Evolutionary conservation across 371 early-diverging fungal genomes (phyloP), one percentile per base, ranked within the genome.

Genomic region (Dinochytrium kinnereticum): DNA sequence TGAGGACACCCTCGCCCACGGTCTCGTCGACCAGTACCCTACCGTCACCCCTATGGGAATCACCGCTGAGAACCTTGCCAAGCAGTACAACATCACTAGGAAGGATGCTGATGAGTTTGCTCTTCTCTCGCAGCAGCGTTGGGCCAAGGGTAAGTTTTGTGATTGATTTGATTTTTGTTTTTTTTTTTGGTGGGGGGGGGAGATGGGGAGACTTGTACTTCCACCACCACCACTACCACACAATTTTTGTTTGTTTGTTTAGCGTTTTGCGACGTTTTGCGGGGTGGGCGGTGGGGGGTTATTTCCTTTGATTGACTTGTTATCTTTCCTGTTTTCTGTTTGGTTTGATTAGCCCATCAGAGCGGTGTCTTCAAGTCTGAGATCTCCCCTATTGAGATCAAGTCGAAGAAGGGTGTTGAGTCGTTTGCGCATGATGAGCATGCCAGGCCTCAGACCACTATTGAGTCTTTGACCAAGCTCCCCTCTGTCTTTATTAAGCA

Each of bases 11-110:
- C 81, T 97, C 53, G 92, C 94, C 76, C 87, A 93, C 39, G 91
- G 91, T 13, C 84, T 98, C 72, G 89, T 93, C 24, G 98, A 97
- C 86, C 90, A 90, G 72, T 95, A 90, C 82, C 96, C 97, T 21
- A 88, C 79, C 38, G 86, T 87, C 51, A 90, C 91, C 1, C 96
- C 96, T 21, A 98, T 99, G 97, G 98, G 95, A 65, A 93, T 96
- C 78, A 97, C 98, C 13, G 95, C 97, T 72, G 99, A 99, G 85
- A 95, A 96, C 74, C 85, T 97, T 70, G 96, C 91, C n/a, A 86
- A 89, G 39, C 81, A 94, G 84, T 93, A 95, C 87, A 81, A 84
- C 64, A 89, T 99, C 68, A 87, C 92, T 2, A 91, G 96, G 39
- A 81, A 89, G 70, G 90, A 93, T n/a, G 93, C 93, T 80, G 99